Evolutionary conservation across 2,329 filamentous ascomycete species (phyloP), one percentile per base, ranked within the genome.

Genomic region (Tolypocladium paradoxum): DNA sequence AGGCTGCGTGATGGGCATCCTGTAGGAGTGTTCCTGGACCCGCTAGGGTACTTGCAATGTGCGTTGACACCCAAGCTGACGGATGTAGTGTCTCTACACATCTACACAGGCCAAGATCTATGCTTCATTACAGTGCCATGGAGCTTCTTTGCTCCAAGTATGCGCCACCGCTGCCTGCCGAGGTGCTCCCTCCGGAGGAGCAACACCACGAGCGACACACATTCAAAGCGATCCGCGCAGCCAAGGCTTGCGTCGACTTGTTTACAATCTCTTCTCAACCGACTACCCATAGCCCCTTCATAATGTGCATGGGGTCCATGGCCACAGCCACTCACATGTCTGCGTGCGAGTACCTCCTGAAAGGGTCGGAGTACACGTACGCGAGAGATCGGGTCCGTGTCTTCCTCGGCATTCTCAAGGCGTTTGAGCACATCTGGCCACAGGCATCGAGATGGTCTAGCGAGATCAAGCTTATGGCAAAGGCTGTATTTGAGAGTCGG

Each of bases 281-380:
- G 1, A 53, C 50, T 4, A 49, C 46, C 11, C 58, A 60, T n/a
- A 58, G 49, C 33, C 58, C 58, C 0, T 58, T 58, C 31, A 50
- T 60, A 6, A 58, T 60, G 55, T 58, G 58, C 48, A 60, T 58
- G 55, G 56, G 58, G 2, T 57, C 56, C 8, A 51, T 60, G 40
- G 56, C 56, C 6, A 54, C 51, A 31, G 56, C 53, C 27, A 58
- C 58, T 7, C 55, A 57, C 33, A 20, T 60, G 8, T 60, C 58
- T 9, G 57, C 56, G 4, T 58, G 52, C 27, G 53, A 57, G 40
- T 51, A 57, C 14, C 29, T 53, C 2, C 46, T 57, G 16, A 47
- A 33, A 18, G 31, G 55, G 37, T 1, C 51, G 18, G 55, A 57
- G 16, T 48, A 50, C 29, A 20, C 12, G 2, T 43, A 53, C 29